Conservation (phyloP, 768 basidiomycete species). For the Kwoniella shandongensis region DNA sequence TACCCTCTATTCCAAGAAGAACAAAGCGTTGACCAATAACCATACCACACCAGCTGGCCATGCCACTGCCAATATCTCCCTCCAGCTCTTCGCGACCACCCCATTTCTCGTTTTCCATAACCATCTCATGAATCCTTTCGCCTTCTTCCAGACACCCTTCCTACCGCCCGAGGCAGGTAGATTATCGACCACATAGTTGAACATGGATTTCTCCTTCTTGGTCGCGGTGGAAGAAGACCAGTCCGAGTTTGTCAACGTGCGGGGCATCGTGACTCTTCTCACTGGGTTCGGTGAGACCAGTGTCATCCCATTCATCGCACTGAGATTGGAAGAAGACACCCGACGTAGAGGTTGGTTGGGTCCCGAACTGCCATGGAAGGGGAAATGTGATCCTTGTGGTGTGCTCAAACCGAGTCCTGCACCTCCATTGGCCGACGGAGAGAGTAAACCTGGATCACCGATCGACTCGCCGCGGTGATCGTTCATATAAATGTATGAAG, state of each 20-base stretch:
- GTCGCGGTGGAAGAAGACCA: slow-evolving; percentile 41
- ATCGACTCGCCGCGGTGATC: slow-evolving; percentile 8
- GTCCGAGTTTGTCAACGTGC: slow-evolving; percentile 33
- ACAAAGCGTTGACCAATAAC: slow-evolving; percentile 46
- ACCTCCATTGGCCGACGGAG: slow-evolving; percentile 4
- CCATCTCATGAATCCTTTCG: slow-evolving; percentile 34
- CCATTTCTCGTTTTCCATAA: slow-evolving; percentile 45
- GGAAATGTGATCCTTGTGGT: slow-evolving; percentile 15
- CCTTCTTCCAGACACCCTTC: slow-evolving; percentile 16
- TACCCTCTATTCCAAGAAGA: slow-evolving; percentile 31
- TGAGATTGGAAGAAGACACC: slow-evolving; percentile 18
- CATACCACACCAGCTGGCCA: slow-evolving; percentile 49
- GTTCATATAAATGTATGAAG: slow-evolving; percentile 40
- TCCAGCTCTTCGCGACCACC: slow-evolving; percentile 38
- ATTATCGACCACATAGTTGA: slow-evolving; percentile 25
- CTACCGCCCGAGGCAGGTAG: slow-evolving; percentile 4
- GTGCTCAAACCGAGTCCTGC: slow-evolving; percentile 18
- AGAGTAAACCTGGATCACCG: slow-evolving; percentile 4
- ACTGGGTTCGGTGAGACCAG: slow-evolving; percentile 16
- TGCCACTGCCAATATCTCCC: slow-evolving; percentile 40
- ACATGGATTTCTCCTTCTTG: slow-evolving; percentile 45
- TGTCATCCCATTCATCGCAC: background rate
- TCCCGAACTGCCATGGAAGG: slow-evolving; percentile 1
- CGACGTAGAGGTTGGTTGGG: slow-evolving; percentile 12
- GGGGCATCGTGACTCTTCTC: slow-evolving; percentile 37